Conservation (phyloP, 2,329 filamentous ascomycete genomes). For the Alternaria ethzedia region DNA sequence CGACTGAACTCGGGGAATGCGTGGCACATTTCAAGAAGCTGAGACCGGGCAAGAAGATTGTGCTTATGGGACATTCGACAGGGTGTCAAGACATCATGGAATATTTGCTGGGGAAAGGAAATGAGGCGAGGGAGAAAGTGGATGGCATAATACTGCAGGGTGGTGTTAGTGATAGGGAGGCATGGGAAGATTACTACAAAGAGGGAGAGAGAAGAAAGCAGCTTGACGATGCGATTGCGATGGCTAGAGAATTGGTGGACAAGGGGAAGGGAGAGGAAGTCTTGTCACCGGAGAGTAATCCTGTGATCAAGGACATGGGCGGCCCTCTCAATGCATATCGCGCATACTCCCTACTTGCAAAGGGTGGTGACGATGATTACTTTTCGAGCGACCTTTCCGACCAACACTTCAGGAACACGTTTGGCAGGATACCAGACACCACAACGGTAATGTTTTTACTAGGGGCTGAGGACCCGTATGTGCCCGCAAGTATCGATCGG, state of each 20-base stretch:
- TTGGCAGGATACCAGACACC: slow-evolving; percentile 62
- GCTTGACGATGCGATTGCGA: slow-evolving; percentile 43
- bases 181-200: slow-evolving; percentile 47
- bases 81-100: slow-evolving; percentile 72
- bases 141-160: slow-evolving; percentile 83
- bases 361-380: slow-evolving; percentile 79
- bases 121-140: slow-evolving; percentile 57
- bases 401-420: slow-evolving; percentile 65
- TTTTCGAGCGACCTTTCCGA: slow-evolving; percentile 80
- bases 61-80: slow-evolving; percentile 73
- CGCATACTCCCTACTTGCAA: slow-evolving; percentile 64
- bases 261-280: slow-evolving; percentile 62
- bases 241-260: slow-evolving; percentile 62
- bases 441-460: slow-evolving; percentile 70
- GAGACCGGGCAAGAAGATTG: slow-evolving; percentile 59
- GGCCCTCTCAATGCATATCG: slow-evolving; percentile 62
- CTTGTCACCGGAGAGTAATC: slow-evolving; percentile 53
- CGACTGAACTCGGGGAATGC: slow-evolving; percentile 59
- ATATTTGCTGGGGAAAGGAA: slow-evolving; percentile 57
- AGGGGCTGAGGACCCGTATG: slow-evolving; percentile 70
- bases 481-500: slow-evolving; percentile 66
- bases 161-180: slow-evolving; percentile 78
- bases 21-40: slow-evolving; percentile 57
- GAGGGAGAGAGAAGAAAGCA: slow-evolving; percentile 24
- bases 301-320: slow-evolving; percentile 35